Conservation (phyloP, 768 basidiomycete genomes). For the Boletus reticuloceps region DNA sequence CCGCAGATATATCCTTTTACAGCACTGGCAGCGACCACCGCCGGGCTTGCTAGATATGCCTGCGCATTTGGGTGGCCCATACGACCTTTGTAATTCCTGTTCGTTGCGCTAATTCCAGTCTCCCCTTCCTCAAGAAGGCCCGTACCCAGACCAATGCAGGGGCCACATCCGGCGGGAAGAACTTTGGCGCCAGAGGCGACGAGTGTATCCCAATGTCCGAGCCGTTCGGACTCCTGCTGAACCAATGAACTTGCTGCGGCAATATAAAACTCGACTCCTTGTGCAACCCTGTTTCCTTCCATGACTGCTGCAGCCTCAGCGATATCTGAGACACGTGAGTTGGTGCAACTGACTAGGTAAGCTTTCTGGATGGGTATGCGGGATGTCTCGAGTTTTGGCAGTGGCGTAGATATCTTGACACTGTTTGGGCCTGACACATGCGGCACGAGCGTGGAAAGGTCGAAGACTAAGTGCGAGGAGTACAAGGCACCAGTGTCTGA, state of each 20-base stretch:
- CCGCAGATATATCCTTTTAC: constrained; percentile 87
- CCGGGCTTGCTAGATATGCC: constrained; percentile 95
- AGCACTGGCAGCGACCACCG: constrained; percentile 95
- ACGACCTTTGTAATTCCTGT: constrained; percentile 97
- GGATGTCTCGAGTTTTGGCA: constrained; percentile 74
- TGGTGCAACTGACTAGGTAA: constrained; percentile 97
- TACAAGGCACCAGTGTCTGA: constrained; percentile 83
- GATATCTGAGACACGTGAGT: constrained; percentile 94
- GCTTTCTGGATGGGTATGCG: constrained; percentile 91
- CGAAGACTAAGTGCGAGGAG: constrained; percentile 83
- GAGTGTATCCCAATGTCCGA: constrained; percentile 87
- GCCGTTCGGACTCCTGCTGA: constrained; percentile 81
- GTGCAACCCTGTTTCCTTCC: constrained; percentile 73
- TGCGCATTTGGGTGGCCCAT: constrained; percentile 96
- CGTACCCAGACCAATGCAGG: constrained; percentile 94
- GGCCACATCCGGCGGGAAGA: constrained; percentile 94
- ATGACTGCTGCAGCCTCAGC: constrained; percentile 91
- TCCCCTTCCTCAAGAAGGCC: constrained; percentile 94
- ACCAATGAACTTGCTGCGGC: constrained; percentile 93
- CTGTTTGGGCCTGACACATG: constrained; percentile 98
- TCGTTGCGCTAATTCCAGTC: constrained; percentile 96
- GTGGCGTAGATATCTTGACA: constrained; percentile 93
- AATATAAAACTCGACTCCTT: constrained; percentile 95
- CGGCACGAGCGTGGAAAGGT: constrained; percentile 91
- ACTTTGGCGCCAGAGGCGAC: constrained; percentile 88